Evolutionary conservation across 768 basidiomycete species (phyloP).

Genomic region (Auricularia sp.): DNA sequence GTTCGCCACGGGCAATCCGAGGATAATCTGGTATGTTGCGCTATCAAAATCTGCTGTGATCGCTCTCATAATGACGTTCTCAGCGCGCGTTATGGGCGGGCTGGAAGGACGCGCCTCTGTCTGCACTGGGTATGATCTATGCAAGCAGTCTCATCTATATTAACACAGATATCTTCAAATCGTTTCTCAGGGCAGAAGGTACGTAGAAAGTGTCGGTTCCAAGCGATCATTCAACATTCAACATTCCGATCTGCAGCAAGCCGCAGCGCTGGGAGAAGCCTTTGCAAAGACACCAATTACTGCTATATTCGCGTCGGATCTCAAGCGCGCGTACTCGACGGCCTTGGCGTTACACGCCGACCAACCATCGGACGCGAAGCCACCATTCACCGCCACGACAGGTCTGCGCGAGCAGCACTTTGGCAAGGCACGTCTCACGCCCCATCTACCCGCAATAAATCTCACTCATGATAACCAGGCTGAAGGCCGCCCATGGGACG

Average conservation of each 20-base stretch:
- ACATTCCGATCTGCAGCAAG: slow-evolving; percentile 36
- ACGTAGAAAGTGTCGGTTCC: too few species aligned
- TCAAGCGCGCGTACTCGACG: slow-evolving; percentile 54
- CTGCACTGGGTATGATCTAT: slow-evolving; percentile 52
- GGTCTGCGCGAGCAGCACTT: slow-evolving; percentile 61
- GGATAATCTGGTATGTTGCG: slow-evolving; percentile 53
- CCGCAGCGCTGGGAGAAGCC: slow-evolving; percentile 48
- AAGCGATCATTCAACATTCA: background rate
- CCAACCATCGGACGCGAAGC: slow-evolving; percentile 35
- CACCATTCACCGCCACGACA: slow-evolving; percentile 36
- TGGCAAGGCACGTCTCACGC: slow-evolving; percentile 24
- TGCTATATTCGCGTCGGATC: slow-evolving; percentile 55
- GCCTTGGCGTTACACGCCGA: slow-evolving; percentile 44
- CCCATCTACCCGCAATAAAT: too few species aligned
- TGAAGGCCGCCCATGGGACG: slow-evolving; percentile 48
- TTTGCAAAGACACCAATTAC: slow-evolving; percentile 40
- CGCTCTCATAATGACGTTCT: background rate
- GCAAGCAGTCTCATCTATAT: too few species aligned
- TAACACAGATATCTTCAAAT: too few species aligned
- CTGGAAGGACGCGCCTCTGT: slow-evolving; percentile 61
- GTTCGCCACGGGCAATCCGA: slow-evolving; percentile 70
- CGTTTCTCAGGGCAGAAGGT: too few species aligned
- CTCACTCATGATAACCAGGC: slow-evolving; percentile 23
- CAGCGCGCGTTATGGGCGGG: slow-evolving; percentile 60
- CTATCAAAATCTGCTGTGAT: too few species aligned